Conservation (phyloP, 345 rosid species). For the Theobroma cacao region DNA sequence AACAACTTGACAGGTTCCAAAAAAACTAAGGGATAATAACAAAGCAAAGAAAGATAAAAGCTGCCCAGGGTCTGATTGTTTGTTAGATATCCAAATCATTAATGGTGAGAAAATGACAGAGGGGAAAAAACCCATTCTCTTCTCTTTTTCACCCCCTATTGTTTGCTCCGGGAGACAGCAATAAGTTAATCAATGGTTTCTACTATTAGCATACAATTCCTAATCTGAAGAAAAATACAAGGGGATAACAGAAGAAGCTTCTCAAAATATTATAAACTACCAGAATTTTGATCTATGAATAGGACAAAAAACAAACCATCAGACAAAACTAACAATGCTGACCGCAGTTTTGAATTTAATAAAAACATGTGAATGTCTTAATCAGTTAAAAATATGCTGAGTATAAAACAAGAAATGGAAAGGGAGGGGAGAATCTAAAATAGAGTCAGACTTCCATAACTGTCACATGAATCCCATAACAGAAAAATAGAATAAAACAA, state of each 20-base stretch:
- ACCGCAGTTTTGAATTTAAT: slow-evolving; percentile 14
- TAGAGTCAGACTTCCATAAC: slow-evolving; percentile 23
- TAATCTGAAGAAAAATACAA: slow-evolving; percentile 12
- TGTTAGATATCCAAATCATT: slow-evolving; percentile 18
- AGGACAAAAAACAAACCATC: slow-evolving; percentile 15
- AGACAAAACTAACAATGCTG: slow-evolving; percentile 18
- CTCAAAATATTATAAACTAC: background rate
- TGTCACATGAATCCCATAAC: slow-evolving; percentile 18
- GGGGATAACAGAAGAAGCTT: slow-evolving; percentile 5
- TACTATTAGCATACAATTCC: background rate
- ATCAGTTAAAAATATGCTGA: slow-evolving; percentile 4
- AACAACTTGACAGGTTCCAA: slow-evolving; percentile 1
- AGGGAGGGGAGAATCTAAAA: slow-evolving; percentile 2
- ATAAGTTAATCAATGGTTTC: background rate
- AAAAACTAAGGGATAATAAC: background rate
- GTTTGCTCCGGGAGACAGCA: background rate
- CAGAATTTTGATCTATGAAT: slow-evolving; percentile 12
- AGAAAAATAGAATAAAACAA: background rate
- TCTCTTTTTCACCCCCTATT: background rate
- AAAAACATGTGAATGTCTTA: slow-evolving; percentile 13
- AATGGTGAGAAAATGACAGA: slow-evolving; percentile 6
- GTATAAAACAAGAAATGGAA: background rate
- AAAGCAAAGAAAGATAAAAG: no score
- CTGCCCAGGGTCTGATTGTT: background rate
- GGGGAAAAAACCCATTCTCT: background rate